phyloP scores from a whole-genome alignment of 1,284 basidiomycete genomes.

The Puccinia polysora region DNA sequence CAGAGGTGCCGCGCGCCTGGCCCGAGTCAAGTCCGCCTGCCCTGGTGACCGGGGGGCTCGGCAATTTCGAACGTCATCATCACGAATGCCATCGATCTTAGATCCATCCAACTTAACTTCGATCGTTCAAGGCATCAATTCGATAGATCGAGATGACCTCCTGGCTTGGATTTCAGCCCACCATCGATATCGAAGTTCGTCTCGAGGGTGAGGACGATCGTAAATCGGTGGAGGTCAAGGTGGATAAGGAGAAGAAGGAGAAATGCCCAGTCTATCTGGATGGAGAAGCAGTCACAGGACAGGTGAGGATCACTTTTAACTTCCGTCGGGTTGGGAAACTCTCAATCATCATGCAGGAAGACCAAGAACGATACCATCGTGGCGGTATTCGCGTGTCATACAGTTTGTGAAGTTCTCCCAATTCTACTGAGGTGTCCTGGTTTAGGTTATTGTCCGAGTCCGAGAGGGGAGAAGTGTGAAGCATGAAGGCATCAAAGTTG shows the following conservation, averaged over 20 bases:
- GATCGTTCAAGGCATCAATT: neutral
- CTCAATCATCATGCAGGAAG: neutral
- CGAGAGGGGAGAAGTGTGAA: conserved; percentile 90
- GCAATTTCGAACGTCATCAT: too few species aligned
- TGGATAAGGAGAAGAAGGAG: conserved; percentile 66
- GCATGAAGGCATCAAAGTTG: conserved; percentile 96
- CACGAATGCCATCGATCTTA: neutral
- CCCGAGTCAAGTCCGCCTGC: too few species aligned
- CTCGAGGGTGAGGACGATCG: conserved; percentile 78
- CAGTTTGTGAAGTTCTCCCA: conserved; percentile 10
- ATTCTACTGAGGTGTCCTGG: conserved; percentile 23
- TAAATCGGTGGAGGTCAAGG: conserved; percentile 63
- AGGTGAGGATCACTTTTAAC: conserved; percentile 60
- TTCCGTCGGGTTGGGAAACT: too few species aligned
- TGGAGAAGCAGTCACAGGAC: conserved; percentile 79
- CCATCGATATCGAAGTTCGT: conserved; percentile 85
- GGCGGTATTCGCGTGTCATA: too few species aligned
- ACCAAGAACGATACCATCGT: too few species aligned
- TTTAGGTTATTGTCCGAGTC: conserved; percentile 75
- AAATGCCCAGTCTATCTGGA: conserved; percentile 92
- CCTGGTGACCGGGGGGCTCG: too few species aligned
- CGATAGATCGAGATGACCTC: conserved; percentile 62
- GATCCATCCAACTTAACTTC: neutral
- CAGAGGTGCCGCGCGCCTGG: too few species aligned
- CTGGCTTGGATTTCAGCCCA: conserved; percentile 79